Conservation (phyloP, 805 yeast species). For the Wickerhamiella siamensis region DNA sequence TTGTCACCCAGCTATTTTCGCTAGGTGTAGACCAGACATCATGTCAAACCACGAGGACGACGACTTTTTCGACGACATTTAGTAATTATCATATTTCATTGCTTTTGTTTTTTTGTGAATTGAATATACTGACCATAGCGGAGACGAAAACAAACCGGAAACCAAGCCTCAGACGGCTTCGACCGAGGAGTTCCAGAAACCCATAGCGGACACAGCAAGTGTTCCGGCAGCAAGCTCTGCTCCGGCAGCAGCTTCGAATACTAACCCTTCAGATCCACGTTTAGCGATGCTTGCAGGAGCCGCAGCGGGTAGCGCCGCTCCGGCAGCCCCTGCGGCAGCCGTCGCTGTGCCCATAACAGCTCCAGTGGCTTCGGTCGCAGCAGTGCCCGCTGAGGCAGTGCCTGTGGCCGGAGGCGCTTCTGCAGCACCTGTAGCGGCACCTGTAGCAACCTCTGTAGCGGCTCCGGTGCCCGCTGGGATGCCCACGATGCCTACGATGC, state of each 20-base stretch:
- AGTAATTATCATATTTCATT: conserved; percentile 26
- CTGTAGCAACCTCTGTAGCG: conserved; percentile 11
- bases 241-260: conserved; percentile 12
- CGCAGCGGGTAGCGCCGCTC: conserved; percentile 8
- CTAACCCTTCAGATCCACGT: conserved; percentile 11
- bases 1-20: background rate
- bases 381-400: conserved; percentile 1
- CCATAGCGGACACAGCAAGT: conserved; percentile 4
- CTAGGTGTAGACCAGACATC: conserved; percentile 1
- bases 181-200: background rate
- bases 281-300: conserved; percentile 13
- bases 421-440: conserved; percentile 3
- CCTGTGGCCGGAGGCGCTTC: too few species aligned
- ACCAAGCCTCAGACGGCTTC: conserved; percentile 7
- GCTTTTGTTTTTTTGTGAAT: conserved; percentile 15
- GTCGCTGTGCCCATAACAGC: conserved; percentile 8
- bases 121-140: conserved; percentile 20
- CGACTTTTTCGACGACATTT: conserved; percentile 85
- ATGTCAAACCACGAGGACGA: conserved; percentile 78
- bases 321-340: conserved; percentile 7
- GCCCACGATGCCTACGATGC: conserved; percentile 15
- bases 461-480: conserved; percentile 16
- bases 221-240: conserved; percentile 12
- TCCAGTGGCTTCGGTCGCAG: conserved; percentile 3
- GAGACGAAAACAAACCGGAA: conserved; percentile 20